Evolutionary conservation across 2,329 filamentous ascomycete species (phyloP), one percentile per base, ranked within the genome.

Genomic region (Didymella glomerata): DNA sequence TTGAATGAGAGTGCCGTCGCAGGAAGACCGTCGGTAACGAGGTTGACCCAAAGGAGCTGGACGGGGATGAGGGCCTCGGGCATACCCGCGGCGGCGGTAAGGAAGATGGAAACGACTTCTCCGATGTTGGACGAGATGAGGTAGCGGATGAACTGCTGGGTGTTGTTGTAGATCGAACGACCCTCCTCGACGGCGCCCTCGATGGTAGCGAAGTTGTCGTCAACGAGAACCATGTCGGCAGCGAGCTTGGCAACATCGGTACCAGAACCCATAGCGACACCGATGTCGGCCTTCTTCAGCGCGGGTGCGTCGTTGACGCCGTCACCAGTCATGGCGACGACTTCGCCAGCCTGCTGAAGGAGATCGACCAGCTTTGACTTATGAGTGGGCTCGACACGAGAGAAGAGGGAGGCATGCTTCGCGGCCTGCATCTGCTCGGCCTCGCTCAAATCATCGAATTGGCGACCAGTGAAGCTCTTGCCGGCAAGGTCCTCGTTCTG

Each of bases 111-210:
- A 34, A 99, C 95, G 34, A 99, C 95, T 78, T 99, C 95, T 71
- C 95, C 96, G 67, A 99, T 99, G 82, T 99, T 99, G 65, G 94
- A 98, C 9, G 94, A 98, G 77, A 99, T 99, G 62, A 99, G 86
- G 78, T 99, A 99, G 48, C 96, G 92, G 80, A 99, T 99, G 80
- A 99, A 99, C 78, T 99, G 95, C 77, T 99, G 95, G 6, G 95
- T 99, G 84, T 99, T 99, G 88, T 95, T 98, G 86, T 97, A 99
- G 80, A 99, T 99, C 64, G 93, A 93, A 63, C 95, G 90, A 53
- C 95, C 95, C 80, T 99, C 95, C 77, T 99, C 95, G 64, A 99
- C 93, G 48, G 95, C 95, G 55, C 92, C 85, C 77, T 97, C 92
- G 68, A 99, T 99, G 3, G 95, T 99, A 62, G 95, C 95, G 78